These are phyloP conservation scores for Crucihimalaya himalaica DNA, from an alignment of 345 rosid species.

Conservation along the genomic window DNA sequence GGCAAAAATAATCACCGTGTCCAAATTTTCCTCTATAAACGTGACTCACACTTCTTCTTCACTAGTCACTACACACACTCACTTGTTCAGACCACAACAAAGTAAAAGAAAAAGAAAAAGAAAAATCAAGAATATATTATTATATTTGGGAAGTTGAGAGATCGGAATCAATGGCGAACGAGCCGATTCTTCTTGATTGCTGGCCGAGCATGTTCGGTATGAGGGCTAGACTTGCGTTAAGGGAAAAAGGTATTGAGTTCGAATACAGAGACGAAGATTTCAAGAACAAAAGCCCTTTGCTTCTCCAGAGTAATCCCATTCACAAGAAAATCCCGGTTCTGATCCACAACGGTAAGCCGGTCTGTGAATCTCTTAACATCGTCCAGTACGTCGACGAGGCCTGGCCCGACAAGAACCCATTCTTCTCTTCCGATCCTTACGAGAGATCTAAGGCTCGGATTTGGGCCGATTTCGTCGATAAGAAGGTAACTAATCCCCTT, in stretches of 20 bases:
- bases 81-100: too few relatives aligned
- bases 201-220: too few relatives aligned
- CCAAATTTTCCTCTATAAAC: too few relatives aligned
- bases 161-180: too few relatives aligned
- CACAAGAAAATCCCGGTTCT: constrained; percentile 38
- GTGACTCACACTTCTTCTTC: too few relatives aligned
- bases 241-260: constrained; percentile 34
- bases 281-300: constrained; percentile 28
- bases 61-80: too few relatives aligned
- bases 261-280: constrained; percentile 34
- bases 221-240: constrained; percentile 16
- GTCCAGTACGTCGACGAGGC: constrained; percentile 34
- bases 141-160: too few relatives aligned
- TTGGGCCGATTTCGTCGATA: constrained; percentile 37
- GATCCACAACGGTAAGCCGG: constrained; percentile 36
- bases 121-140: too few relatives aligned
- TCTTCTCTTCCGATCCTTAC: constrained; percentile 39
- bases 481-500: constrained; percentile 23
- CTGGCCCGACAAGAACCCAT: constrained; percentile 38
- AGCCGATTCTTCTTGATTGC: too few relatives aligned
- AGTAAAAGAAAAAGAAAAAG: too few relatives aligned
- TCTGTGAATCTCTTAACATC: constrained; percentile 20
- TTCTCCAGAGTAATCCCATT: constrained; percentile 35
- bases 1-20: too few relatives aligned
- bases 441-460: constrained; percentile 33